A percentile compares a stretch with the other conserved stretches of the same genome.
Evolutionary conservation across 2,329 filamentous ascomycete species (phyloP).

Genomic region (Fusarium neocosmosporiellum): DNA sequence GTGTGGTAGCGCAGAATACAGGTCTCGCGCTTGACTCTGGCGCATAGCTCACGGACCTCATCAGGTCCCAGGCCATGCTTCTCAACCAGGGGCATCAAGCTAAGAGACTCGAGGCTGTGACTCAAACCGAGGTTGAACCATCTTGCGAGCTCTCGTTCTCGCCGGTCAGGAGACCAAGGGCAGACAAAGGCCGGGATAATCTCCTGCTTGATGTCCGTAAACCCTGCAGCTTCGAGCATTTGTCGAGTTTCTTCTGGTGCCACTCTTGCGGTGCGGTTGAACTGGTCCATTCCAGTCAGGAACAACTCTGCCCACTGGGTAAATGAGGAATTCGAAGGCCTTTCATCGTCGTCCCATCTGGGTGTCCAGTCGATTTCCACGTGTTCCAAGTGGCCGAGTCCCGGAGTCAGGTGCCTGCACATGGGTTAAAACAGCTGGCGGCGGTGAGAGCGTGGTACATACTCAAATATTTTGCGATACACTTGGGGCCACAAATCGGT

Average conservation of each 20-base stretch:
- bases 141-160: constrained; percentile 75
- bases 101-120: constrained; percentile 78
- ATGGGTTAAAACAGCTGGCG: constrained; percentile 18
- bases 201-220: constrained; percentile 80
- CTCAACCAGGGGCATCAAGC: constrained; percentile 76
- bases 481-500: constrained; percentile 75
- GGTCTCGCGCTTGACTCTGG: constrained; percentile 74
- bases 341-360: constrained; percentile 74
- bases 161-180: constrained; percentile 74
- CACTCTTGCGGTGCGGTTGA: constrained; percentile 73
- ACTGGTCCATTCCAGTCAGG: constrained; percentile 73
- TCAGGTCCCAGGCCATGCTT: constrained; percentile 59
- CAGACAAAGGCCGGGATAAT: constrained; percentile 78
- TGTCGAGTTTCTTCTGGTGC: constrained; percentile 62
- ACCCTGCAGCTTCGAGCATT: constrained; percentile 77
- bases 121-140: constrained; percentile 88
- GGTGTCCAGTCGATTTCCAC: constrained; percentile 89
- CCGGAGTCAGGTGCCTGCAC: constrained; percentile 78
- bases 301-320: constrained; percentile 77
- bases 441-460: constrained; percentile 45
- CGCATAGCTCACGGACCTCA: constrained; percentile 71
- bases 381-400: constrained; percentile 82
- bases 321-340: constrained; percentile 68
- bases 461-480: constrained; percentile 77
- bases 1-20: constrained; percentile 74